Conservation (phyloP, 108 stramenopile species). For the Pelagomonas calceolata region DNA sequence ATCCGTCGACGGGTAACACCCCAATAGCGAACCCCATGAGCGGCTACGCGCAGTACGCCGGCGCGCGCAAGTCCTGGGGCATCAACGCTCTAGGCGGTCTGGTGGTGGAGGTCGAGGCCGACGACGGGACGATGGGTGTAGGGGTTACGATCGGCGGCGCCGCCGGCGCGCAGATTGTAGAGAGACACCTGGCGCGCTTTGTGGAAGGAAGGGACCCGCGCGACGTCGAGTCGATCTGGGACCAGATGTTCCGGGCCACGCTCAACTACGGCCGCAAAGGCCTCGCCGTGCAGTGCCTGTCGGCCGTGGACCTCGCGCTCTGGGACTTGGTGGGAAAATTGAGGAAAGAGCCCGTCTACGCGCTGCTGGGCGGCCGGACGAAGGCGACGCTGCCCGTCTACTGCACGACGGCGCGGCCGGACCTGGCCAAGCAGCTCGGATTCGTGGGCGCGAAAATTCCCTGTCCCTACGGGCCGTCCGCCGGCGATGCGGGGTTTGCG, state of each 20-base stretch:
- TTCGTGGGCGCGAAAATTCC: slow-evolving; percentile 56
- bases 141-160: slow-evolving; percentile 54
- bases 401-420: slow-evolving; percentile 52
- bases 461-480: slow-evolving; percentile 49
- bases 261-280: slow-evolving; percentile 57
- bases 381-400: slow-evolving; percentile 54
- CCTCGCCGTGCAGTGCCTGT: slow-evolving; percentile 47
- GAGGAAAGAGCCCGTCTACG: slow-evolving; percentile 46
- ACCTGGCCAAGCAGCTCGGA: slow-evolving; percentile 46
- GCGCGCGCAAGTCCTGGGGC: slow-evolving; percentile 46
- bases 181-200: slow-evolving; percentile 44
- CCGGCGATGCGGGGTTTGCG: slow-evolving; percentile 45
- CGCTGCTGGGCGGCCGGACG: slow-evolving; percentile 52
- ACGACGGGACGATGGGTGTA: slow-evolving; percentile 25
- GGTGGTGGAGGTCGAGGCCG: slow-evolving; percentile 49
- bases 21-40: slow-evolving; percentile 50
- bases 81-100: slow-evolving; percentile 51
- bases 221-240: slow-evolving; percentile 61
- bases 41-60: slow-evolving; percentile 39
- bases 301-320: slow-evolving; percentile 50
- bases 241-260: slow-evolving; percentile 49
- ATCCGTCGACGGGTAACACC: background rate
- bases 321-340: slow-evolving; percentile 57
- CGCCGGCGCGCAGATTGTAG: slow-evolving; percentile 48
- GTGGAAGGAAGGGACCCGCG: slow-evolving; percentile 46